phyloP scores from a whole-genome alignment of 768 basidiomycete genomes.

The Pisolithus orientalis region DNA sequence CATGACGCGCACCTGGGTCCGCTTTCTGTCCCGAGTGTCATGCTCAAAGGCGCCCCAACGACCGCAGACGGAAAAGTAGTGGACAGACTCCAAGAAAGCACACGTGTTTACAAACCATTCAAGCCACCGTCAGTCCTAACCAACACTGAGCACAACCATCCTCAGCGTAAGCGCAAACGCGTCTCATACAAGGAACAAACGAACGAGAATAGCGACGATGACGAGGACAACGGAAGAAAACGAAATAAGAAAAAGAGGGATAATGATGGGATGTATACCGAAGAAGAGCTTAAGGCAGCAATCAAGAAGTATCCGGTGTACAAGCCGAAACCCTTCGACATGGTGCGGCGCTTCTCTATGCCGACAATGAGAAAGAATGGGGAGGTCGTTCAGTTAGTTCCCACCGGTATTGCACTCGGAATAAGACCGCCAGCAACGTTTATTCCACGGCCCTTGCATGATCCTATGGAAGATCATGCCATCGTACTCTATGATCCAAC shows the following conservation, averaged over 20 bases:
- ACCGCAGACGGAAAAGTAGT: slow-evolving; percentile 63
- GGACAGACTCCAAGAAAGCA: slow-evolving; percentile 66
- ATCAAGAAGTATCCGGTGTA: slow-evolving; percentile 73
- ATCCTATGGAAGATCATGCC: slow-evolving; percentile 97
- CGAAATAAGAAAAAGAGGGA: slow-evolving; percentile 65
- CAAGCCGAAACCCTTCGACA: slow-evolving; percentile 71
- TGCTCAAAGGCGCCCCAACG: slow-evolving; percentile 67
- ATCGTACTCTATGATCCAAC: slow-evolving; percentile 98
- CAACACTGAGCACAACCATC: slow-evolving; percentile 49
- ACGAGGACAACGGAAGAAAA: slow-evolving; percentile 42
- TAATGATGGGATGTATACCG: slow-evolving; percentile 54
- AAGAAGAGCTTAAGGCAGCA: slow-evolving; percentile 54
- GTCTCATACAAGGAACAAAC: slow-evolving; percentile 77
- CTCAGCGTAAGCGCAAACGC: slow-evolving; percentile 78
- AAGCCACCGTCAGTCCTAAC: slow-evolving; percentile 56
- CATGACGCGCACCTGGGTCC: background rate
- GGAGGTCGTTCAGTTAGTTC: slow-evolving; percentile 44
- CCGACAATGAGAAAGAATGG: slow-evolving; percentile 76
- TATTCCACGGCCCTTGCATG: slow-evolving; percentile 88
- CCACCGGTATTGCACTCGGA: slow-evolving; percentile 75
- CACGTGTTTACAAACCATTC: slow-evolving; percentile 73
- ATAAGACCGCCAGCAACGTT: slow-evolving; percentile 75
- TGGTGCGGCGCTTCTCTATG: slow-evolving; percentile 71
- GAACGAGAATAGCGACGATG: slow-evolving; percentile 54
- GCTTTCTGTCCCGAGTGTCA: slow-evolving; percentile 19